Conservation (phyloP, 2,329 filamentous ascomycete genomes). For the Calonectria naviculata region DNA sequence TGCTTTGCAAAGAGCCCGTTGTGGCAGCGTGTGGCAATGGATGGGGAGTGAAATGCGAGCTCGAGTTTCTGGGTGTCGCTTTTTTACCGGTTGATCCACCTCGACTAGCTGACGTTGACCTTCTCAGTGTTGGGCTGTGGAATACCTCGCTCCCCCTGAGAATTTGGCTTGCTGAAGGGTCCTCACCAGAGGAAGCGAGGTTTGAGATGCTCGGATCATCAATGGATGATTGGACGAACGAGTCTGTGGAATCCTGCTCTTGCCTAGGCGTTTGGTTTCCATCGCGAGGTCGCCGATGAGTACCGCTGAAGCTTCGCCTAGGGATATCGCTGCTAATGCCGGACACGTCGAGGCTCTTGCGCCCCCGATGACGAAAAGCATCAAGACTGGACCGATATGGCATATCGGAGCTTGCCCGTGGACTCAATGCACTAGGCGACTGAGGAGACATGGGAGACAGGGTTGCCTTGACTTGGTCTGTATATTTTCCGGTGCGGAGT, state of each 20-base stretch:
- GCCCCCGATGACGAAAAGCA: conserved; percentile 56
- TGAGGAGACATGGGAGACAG: conserved; percentile 63
- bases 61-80: conserved; percentile 30
- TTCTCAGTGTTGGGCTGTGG: conserved; percentile 77
- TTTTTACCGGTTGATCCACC: conserved; percentile 19
- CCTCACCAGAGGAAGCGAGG: conserved; percentile 76
- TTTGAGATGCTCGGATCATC: conserved; percentile 81
- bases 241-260: conserved; percentile 69
- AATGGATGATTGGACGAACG: conserved; percentile 76
- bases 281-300: conserved; percentile 48
- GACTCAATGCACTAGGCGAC: conserved; percentile 57
- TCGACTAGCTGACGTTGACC: conserved; percentile 55
- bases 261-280: conserved; percentile 49
- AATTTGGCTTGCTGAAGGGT: conserved; percentile 92
- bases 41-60: conserved; percentile 15
- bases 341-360: conserved; percentile 66
- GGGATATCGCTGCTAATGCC: conserved; percentile 55
- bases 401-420: conserved; percentile 65
- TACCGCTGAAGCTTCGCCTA: conserved; percentile 73
- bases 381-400: conserved; percentile 64
- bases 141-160: conserved; percentile 90
- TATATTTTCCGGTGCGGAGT: conserved; percentile 55
- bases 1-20: conserved; percentile 47
- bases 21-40: conserved; percentile 49
- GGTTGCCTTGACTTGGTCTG: conserved; percentile 71